Evolutionary conservation across 345 rosid genomes (phyloP).

Genomic region (Gynandropsis gynandra): DNA sequence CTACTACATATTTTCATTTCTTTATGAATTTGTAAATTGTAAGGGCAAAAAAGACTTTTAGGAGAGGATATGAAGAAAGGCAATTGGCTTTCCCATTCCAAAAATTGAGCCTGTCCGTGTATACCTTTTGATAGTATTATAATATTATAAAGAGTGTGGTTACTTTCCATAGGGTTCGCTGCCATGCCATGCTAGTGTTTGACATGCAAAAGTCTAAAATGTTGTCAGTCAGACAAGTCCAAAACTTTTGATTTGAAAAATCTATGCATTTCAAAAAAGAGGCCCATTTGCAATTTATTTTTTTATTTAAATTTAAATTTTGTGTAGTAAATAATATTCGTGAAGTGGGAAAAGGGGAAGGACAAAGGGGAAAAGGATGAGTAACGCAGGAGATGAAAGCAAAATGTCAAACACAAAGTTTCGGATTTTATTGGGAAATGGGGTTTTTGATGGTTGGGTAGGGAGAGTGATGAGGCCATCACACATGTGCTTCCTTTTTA

Average conservation of each 20-base stretch:
- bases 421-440: conserved; percentile 50
- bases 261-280: not conserved
- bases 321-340: not conserved
- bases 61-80: conserved; percentile 21
- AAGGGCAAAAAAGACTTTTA: conserved; percentile 9
- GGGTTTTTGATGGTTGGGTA: conserved; percentile 34
- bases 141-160: conserved; percentile 8
- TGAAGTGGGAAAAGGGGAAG: conserved; percentile 8
- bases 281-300: no score
- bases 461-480: conserved; percentile 31
- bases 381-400: conserved; percentile 34
- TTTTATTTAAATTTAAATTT: no score
- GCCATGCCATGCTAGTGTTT: conserved; percentile 12
- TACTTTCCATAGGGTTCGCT: no score
- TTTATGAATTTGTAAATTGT: no score
- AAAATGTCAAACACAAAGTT: conserved; percentile 81
- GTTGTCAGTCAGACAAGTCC: conserved; percentile 21
- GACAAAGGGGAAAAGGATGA: conserved; percentile 20
- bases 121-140: no score
- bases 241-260: conserved; percentile 8
- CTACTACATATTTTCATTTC: no score
- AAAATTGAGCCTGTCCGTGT: conserved; percentile 27
- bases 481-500: conserved; percentile 18
- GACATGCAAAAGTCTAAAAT: conserved; percentile 29
- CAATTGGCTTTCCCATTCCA: conserved; percentile 20